phyloP scores from a whole-genome alignment of 106 monocot species.

The Acorus calamus region DNA sequence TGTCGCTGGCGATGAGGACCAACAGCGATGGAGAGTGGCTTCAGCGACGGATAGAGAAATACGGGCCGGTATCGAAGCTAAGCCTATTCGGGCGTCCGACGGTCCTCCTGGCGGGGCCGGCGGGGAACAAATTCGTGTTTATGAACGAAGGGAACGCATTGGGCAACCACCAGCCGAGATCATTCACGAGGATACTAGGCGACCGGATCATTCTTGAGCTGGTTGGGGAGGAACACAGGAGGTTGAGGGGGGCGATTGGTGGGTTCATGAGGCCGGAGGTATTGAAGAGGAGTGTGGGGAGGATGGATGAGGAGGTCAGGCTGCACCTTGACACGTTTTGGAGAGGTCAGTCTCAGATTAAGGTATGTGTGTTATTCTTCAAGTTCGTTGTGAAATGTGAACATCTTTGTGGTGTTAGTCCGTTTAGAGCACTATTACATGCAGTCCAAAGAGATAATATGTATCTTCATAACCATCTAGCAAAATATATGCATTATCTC shows the following conservation, averaged over 20 bases:
- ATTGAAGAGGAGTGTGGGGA: constrained; percentile 17
- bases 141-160: background rate
- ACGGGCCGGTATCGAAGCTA: constrained; percentile 27
- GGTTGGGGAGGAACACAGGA: constrained; percentile 17
- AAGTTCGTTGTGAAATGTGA: no score
- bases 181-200: constrained; percentile 15
- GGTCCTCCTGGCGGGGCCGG: constrained; percentile 11
- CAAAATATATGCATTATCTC: no score
- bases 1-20: constrained; percentile 17
- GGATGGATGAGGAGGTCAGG: constrained; percentile 23
- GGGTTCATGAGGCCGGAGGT: constrained; percentile 23
- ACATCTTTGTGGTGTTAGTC: no score
- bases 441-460: no score
- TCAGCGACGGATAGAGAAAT: constrained; percentile 1
- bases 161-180: constrained; percentile 1
- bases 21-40: constrained; percentile 20
- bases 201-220: constrained; percentile 19
- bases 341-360: background rate
- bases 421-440: no score
- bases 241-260: constrained; percentile 16
- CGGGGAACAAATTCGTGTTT: constrained; percentile 36
- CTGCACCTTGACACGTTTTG: constrained; percentile 17
- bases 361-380: background rate
- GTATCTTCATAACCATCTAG: no score
- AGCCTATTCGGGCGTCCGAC: constrained; percentile 19